Percentiles rank a stretch among this genome's conserved stretches.
Evolutionary conservation across 305 asterid species (phyloP).

Genomic region (Nicotiana rustica): DNA sequence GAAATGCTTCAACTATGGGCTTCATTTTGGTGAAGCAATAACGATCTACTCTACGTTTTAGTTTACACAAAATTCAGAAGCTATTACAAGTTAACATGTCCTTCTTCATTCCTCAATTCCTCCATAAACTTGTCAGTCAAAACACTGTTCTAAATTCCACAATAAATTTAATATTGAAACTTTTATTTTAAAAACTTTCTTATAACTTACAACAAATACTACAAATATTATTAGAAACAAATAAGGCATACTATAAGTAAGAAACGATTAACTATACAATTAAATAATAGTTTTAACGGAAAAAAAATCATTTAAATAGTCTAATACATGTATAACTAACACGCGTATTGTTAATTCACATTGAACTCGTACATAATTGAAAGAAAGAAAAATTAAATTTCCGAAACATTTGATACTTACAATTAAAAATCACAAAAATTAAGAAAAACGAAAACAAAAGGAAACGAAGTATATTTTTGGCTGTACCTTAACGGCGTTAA

Average conservation of each 20-base stretch:
- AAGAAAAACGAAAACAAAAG: background rate
- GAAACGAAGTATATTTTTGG: background rate
- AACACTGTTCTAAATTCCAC: too few species aligned
- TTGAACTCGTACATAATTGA: background rate
- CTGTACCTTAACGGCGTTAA: conserved; percentile 67
- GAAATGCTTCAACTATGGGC: too few species aligned
- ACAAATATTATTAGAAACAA: background rate
- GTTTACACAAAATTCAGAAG: too few species aligned
- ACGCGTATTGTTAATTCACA: conserved; percentile 15
- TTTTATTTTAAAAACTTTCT: background rate
- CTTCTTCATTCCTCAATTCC: too few species aligned
- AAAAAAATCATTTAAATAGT: background rate
- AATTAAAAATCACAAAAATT: background rate
- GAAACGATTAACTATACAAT: background rate
- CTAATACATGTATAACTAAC: background rate
- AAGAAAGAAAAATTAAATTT: background rate
- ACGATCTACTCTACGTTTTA: too few species aligned
- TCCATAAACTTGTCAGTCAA: too few species aligned
- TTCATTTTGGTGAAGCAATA: too few species aligned
- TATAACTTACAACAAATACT: background rate
- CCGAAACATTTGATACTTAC: background rate
- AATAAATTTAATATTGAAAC: background rate
- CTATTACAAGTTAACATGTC: too few species aligned
- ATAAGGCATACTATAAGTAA: conserved; percentile 10
- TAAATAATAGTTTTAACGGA: background rate